These are phyloP conservation scores for Chlorella vulgaris DNA, from an alignment of 139 green algal species.

Conservation along the genomic window DNA sequence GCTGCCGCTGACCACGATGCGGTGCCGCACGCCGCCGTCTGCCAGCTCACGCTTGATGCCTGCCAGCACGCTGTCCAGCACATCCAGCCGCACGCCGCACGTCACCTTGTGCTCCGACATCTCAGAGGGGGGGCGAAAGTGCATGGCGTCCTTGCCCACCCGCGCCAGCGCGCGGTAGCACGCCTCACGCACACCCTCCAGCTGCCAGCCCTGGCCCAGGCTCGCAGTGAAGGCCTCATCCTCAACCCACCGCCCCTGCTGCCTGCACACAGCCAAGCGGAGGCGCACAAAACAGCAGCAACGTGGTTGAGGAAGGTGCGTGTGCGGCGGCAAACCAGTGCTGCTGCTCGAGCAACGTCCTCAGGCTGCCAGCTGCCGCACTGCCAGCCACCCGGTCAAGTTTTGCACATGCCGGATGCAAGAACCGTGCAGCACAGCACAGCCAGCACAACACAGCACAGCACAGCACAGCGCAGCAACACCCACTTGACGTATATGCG, in stretches of 20 bases:
- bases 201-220: slow-evolving; percentile 73
- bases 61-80: slow-evolving; percentile 29
- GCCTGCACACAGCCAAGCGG: background rate
- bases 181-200: slow-evolving; percentile 67
- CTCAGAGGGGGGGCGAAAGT: slow-evolving; percentile 80
- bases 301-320: too few species aligned
- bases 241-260: slow-evolving; percentile 54
- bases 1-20: slow-evolving; percentile 54
- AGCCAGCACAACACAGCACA: background rate
- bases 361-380: too few species aligned
- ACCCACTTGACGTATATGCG: slow-evolving; percentile 63
- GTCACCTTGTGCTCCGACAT: slow-evolving; percentile 79
- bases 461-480: background rate
- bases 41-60: slow-evolving; percentile 13
- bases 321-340: too few species aligned
- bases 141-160: slow-evolving; percentile 78
- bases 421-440: background rate
- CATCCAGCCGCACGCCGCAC: slow-evolving; percentile 44
- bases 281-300: too few species aligned
- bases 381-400: too few species aligned
- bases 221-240: slow-evolving; percentile 59
- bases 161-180: slow-evolving; percentile 65
- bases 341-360: too few species aligned
- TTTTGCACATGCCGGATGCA: too few species aligned
- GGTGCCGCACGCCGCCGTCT: slow-evolving; percentile 15